Evolutionary conservation across 1,139 yeast species (phyloP).

Genomic region (Arxiozyma slooffiae): DNA sequence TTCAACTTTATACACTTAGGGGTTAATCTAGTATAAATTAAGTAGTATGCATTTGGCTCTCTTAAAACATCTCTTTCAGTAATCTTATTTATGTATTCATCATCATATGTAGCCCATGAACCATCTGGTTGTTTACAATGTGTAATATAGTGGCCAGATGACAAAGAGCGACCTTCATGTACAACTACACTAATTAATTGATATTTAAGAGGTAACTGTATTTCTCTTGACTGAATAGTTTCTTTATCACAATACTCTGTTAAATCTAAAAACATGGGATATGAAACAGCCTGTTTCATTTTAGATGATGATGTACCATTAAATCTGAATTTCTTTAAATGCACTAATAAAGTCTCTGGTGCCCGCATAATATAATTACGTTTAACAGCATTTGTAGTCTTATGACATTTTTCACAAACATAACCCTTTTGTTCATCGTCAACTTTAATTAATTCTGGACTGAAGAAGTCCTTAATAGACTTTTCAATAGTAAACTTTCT

Average conservation of each 20-base stretch:
- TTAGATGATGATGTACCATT: slow-evolving; percentile 70
- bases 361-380: slow-evolving; percentile 65
- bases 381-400: slow-evolving; percentile 68
- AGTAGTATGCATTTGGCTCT: slow-evolving; percentile 83
- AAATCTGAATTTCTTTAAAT: slow-evolving; percentile 82
- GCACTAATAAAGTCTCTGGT: slow-evolving; percentile 81
- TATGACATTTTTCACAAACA: slow-evolving; percentile 77
- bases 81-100: slow-evolving; percentile 70
- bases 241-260: slow-evolving; percentile 39
- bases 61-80: slow-evolving; percentile 64
- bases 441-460: slow-evolving; percentile 62
- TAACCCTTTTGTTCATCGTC: slow-evolving; percentile 66
- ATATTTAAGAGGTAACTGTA: slow-evolving; percentile 47
- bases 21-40: slow-evolving; percentile 69
- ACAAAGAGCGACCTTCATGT: slow-evolving; percentile 87
- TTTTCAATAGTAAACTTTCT: slow-evolving; percentile 55
- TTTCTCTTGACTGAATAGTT: slow-evolving; percentile 10
- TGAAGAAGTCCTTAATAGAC: slow-evolving; percentile 70
- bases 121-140: slow-evolving; percentile 89
- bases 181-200: slow-evolving; percentile 78
- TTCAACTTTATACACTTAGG: slow-evolving; percentile 32
- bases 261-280: slow-evolving; percentile 68
- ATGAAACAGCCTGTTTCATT: slow-evolving; percentile 76
- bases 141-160: slow-evolving; percentile 88
- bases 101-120: slow-evolving; percentile 89